Conservation (phyloP, 352 stramenopile species). For the Pythium volutum region DNA sequence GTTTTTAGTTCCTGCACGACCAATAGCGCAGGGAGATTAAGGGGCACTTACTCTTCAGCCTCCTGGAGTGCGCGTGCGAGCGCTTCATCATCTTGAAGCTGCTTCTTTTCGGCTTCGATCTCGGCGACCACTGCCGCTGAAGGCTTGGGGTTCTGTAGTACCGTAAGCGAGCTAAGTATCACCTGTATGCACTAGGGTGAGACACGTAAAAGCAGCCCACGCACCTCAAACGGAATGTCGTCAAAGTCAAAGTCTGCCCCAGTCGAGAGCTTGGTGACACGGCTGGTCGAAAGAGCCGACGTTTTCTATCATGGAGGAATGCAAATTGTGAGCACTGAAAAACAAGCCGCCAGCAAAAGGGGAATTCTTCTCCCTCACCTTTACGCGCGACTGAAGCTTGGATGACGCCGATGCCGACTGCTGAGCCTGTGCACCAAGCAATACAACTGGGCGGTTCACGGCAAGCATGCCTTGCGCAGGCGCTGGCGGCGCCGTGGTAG, state of each 20-base stretch:
- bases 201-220: background rate
- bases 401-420: slow-evolving; percentile 38
- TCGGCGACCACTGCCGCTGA: slow-evolving; percentile 25
- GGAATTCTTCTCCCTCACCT: slow-evolving; percentile 31
- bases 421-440: slow-evolving; percentile 62
- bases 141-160: slow-evolving; percentile 59
- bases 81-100: slow-evolving; percentile 86
- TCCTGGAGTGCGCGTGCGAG: slow-evolving; percentile 79
- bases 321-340: background rate
- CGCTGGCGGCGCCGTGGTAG: slow-evolving; percentile 19
- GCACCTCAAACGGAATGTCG: slow-evolving; percentile 83
- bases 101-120: slow-evolving; percentile 46
- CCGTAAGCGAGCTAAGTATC: background rate
- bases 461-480: slow-evolving; percentile 38
- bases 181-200: background rate
- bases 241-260: slow-evolving; percentile 87
- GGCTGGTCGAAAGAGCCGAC: slow-evolving; percentile 23
- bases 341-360: background rate
- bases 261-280: slow-evolving; percentile 73
- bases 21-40: background rate
- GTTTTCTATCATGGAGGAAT: slow-evolving; percentile 31
- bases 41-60: slow-evolving; percentile 59
- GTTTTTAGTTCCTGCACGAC: background rate
- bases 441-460: slow-evolving; percentile 66
- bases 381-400: slow-evolving; percentile 57